A percentile compares a stretch with the other conserved stretches of the same genome.
Evolutionary conservation across 140 eudicot species (phyloP).

Genomic region (Cichorium intybus): DNA sequence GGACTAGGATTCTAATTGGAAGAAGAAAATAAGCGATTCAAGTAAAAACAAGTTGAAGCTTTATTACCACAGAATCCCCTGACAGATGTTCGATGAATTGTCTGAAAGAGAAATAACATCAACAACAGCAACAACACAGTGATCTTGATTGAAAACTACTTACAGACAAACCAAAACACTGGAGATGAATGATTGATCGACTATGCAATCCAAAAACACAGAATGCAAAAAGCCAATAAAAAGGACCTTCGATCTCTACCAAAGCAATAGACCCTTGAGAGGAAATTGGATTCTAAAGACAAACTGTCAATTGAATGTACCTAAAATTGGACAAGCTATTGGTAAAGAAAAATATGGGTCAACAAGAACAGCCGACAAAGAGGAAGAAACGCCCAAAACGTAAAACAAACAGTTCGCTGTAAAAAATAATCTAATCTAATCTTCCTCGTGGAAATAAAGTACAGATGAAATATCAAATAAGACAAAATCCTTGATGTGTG

Average conservation of each 20-base stretch:
- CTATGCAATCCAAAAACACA: background rate
- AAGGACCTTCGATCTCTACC: slow-evolving; percentile 12
- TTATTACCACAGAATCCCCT: slow-evolving; percentile 16
- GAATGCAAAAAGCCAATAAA: slow-evolving; percentile 5
- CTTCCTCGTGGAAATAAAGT: slow-evolving; percentile 20
- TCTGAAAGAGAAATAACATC: slow-evolving; percentile 19
- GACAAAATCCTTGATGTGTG: slow-evolving; percentile 20
- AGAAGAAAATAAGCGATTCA: slow-evolving; percentile 16
- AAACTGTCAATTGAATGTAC: slow-evolving; percentile 20
- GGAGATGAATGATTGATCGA: slow-evolving; percentile 18
- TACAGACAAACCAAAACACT: slow-evolving; percentile 17
- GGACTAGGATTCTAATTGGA: background rate
- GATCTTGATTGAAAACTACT: slow-evolving; percentile 34
- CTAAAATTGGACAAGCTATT: slow-evolving; percentile 31
- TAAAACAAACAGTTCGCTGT: slow-evolving; percentile 39
- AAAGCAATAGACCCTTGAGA: background rate
- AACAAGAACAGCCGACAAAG: slow-evolving; percentile 52
- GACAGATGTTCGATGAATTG: slow-evolving; percentile 29
- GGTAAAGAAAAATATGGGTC: slow-evolving; percentile 33
- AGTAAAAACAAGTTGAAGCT: slow-evolving; percentile 7
- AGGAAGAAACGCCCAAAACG: slow-evolving; percentile 31
- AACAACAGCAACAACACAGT: slow-evolving; percentile 12
- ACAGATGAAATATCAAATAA: background rate
- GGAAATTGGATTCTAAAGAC: slow-evolving; percentile 1
- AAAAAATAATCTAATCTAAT: slow-evolving; percentile 19